phyloP scores from a whole-genome alignment of 2,329 filamentous ascomycete species.

The Aspergillus carbonarius region DNA sequence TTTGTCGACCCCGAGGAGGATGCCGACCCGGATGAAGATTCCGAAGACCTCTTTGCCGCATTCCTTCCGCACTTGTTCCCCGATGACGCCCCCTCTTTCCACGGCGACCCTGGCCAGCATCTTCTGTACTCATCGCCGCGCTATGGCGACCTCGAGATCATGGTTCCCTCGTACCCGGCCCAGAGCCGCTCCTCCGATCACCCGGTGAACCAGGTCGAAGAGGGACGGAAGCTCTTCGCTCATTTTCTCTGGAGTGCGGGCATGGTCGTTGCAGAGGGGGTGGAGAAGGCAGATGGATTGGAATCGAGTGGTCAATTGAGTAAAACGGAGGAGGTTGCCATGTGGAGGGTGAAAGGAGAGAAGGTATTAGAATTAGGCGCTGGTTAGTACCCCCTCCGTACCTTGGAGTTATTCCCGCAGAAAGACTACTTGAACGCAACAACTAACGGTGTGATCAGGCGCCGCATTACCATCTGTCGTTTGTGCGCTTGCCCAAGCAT shows the following conservation, averaged over 20 bases:
- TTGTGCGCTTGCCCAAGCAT: constrained; percentile 36
- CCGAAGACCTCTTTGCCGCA: constrained; percentile 55
- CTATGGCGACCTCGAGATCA: constrained; percentile 42
- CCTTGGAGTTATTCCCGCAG: background rate
- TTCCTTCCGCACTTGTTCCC: constrained; percentile 57
- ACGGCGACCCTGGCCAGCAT: constrained; percentile 53
- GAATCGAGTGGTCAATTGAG: background rate
- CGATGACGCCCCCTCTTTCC: constrained; percentile 55
- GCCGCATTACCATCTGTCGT: constrained; percentile 45
- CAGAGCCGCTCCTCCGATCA: constrained; percentile 23
- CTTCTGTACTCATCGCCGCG: constrained; percentile 51
- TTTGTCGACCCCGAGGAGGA: constrained; percentile 20
- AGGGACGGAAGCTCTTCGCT: constrained; percentile 54
- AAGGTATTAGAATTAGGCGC: constrained; percentile 60
- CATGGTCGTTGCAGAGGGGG: constrained; percentile 43
- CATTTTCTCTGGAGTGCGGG: constrained; percentile 61
- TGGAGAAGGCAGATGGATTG: constrained; percentile 35
- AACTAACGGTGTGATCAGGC: constrained; percentile 24
- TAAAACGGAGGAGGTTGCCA: constrained; percentile 19
- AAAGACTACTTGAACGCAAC: background rate
- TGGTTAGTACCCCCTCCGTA: too few relatives aligned
- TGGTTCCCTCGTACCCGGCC: constrained; percentile 45
- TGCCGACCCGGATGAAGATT: constrained; percentile 27
- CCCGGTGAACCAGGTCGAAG: constrained; percentile 36
- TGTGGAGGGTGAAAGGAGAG: constrained; percentile 50